These are phyloP conservation scores for Phytophthora lateralis DNA, from an alignment of 352 stramenopile species.

Conservation along the genomic window DNA sequence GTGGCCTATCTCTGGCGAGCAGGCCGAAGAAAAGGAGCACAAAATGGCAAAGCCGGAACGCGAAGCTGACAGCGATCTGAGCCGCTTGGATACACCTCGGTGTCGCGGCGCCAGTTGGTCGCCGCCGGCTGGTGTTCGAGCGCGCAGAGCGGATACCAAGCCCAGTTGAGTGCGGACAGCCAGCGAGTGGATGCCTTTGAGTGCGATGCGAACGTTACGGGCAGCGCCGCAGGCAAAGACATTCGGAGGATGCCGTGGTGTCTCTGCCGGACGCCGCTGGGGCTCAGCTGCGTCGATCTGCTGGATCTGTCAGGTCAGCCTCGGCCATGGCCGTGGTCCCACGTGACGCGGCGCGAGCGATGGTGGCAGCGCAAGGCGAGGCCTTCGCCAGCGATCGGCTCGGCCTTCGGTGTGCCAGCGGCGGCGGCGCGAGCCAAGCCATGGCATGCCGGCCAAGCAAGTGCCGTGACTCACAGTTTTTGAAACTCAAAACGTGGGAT, in stretches of 20 bases:
- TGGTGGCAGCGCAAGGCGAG: background rate
- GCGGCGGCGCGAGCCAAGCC: background rate
- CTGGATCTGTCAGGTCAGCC: conserved; percentile 20
- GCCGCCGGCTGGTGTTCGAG: conserved; percentile 20
- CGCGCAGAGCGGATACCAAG: conserved; percentile 17
- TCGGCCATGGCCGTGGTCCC: conserved; percentile 12
- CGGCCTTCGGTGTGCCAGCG: background rate
- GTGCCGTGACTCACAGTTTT: conserved; percentile 12
- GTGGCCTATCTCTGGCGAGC: conserved; percentile 18
- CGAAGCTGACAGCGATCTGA: conserved; percentile 28
- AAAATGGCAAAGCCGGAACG: conserved; percentile 26
- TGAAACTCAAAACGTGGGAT: conserved; percentile 4
- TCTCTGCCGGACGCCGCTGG: conserved; percentile 13
- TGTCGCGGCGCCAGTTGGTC: conserved; percentile 19
- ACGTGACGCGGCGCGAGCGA: conserved; percentile 17
- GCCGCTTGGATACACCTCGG: conserved; percentile 41
- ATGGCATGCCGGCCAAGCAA: conserved; percentile 3
- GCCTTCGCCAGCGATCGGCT: conserved; percentile 3
- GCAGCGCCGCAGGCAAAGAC: no score
- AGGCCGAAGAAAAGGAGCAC: conserved; percentile 29
- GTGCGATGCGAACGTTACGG: background rate
- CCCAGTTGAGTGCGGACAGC: conserved; percentile 13
- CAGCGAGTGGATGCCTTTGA: conserved; percentile 12
- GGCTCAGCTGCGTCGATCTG: conserved; percentile 27
- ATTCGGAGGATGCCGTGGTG: background rate